phyloP scores from a whole-genome alignment of 257 asterid genomes.

The Solanum clarkiae region DNA sequence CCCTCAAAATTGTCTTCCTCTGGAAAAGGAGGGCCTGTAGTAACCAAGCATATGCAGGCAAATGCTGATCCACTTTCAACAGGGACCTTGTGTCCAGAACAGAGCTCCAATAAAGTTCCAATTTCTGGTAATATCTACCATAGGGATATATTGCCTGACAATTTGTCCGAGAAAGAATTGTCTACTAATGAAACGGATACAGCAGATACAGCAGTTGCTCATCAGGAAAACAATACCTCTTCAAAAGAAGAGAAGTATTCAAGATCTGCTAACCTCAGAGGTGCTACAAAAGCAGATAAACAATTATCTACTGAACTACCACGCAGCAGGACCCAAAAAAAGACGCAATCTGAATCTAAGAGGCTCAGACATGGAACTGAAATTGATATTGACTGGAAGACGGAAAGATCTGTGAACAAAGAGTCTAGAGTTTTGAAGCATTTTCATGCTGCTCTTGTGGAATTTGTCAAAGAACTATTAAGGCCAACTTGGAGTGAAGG shows the following conservation, averaged over 20 bases:
- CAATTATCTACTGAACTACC: constrained; percentile 17
- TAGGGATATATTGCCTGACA: neutral
- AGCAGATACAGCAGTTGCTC: constrained; percentile 7
- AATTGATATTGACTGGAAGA: constrained; percentile 17
- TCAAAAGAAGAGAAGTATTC: constrained; percentile 28
- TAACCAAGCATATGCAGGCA: constrained; percentile 19
- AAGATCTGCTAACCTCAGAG: constrained; percentile 10
- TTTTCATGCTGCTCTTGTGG: constrained; percentile 64
- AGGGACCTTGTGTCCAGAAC: constrained; percentile 11
- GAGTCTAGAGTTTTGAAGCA: constrained; percentile 37
- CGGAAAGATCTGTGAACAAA: constrained; percentile 15
- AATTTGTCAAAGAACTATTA: constrained; percentile 61
- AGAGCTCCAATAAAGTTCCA: constrained; percentile 11
- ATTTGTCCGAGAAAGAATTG: constrained; percentile 4
- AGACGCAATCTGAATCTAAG: constrained; percentile 21
- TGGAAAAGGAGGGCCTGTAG: constrained; percentile 41
- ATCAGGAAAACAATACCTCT: constrained; percentile 10
- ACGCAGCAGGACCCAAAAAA: constrained; percentile 9
- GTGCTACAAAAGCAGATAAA: constrained; percentile 12
- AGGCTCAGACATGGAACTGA: constrained; percentile 23
- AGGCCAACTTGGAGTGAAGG: constrained; percentile 80
- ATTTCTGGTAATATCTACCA: constrained; percentile 7
- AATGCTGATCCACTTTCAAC: constrained; percentile 8
- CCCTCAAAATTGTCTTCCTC: constrained; percentile 19
- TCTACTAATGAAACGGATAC: neutral